These are phyloP conservation scores for Prunus mongolica DNA, from an alignment of 306 rosid genomes.

Conservation along the genomic window DNA sequence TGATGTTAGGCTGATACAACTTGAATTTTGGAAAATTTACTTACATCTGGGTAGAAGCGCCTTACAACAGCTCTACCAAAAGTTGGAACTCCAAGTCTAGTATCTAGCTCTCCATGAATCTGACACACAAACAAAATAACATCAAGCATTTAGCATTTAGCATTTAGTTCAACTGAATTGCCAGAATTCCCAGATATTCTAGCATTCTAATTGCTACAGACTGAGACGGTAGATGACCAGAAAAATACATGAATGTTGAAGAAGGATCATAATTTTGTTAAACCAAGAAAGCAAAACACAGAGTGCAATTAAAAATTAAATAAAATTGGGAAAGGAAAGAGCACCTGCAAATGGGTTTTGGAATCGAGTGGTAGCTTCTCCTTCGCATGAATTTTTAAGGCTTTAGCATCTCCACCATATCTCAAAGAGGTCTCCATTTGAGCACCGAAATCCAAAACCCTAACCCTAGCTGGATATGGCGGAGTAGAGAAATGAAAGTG, in stretches of 20 bases:
- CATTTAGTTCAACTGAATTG: not conserved
- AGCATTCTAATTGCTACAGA: not conserved
- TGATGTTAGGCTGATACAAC: not conserved
- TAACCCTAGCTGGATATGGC: constrained; percentile 14
- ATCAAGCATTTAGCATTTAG: not conserved
- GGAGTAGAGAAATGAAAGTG: not conserved
- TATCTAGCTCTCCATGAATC: constrained; percentile 88
- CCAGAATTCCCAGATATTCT: not conserved
- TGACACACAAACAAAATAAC: constrained; percentile 5
- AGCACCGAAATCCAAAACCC: not conserved
- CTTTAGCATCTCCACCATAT: constrained; percentile 61
- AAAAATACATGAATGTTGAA: not conserved
- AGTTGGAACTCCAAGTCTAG: constrained; percentile 55
- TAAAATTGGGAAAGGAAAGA: not conserved
- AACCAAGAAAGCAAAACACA: not conserved
- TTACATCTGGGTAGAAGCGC: constrained; percentile 67
- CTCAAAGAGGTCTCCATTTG: constrained; percentile 86
- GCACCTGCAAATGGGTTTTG: constrained; percentile 68
- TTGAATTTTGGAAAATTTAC: constrained; percentile 1
- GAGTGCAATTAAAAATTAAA: not conserved
- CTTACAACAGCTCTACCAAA: constrained; percentile 44
- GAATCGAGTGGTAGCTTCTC: constrained; percentile 59
- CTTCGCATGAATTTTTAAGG: constrained; percentile 70
- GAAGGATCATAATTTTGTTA: too few species aligned
- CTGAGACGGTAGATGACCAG: not conserved